Conservation (phyloP, 371 early-diverging fungal genomes). For the Umbelopsis sp. region DNA sequence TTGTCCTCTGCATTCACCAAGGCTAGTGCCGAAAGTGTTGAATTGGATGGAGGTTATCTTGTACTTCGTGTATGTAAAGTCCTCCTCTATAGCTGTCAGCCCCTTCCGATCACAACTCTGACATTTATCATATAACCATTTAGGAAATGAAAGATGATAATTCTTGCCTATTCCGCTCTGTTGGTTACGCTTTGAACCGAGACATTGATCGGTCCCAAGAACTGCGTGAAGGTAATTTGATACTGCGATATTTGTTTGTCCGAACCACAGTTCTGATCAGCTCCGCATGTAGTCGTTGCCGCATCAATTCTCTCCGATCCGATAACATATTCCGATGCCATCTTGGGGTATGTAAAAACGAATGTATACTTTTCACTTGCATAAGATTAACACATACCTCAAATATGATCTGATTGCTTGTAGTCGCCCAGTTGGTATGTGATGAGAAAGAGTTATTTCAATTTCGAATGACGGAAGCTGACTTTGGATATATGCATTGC, state of each 20-base stretch:
- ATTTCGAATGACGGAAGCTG: neutral
- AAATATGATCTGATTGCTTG: too few species aligned
- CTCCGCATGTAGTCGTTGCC: constrained; percentile 23
- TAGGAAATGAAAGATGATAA: constrained; percentile 59
- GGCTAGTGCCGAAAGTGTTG: constrained; percentile 13
- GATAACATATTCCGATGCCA: constrained; percentile 27
- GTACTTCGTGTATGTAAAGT: constrained; percentile 26
- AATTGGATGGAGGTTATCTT: constrained; percentile 26
- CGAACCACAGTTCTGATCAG: neutral
- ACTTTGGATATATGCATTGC: neutral
- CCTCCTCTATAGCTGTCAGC: neutral
- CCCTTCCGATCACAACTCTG: neutral
- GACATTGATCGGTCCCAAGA: constrained; percentile 28
- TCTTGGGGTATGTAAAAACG: constrained; percentile 21
- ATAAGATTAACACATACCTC: too few species aligned
- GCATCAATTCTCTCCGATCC: constrained; percentile 27
- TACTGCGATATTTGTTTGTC: too few species aligned
- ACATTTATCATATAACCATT: neutral
- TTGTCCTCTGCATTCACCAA: constrained; percentile 4
- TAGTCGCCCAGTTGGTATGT: constrained; percentile 24
- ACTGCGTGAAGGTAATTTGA: constrained; percentile 43
- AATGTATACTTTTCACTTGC: neutral
- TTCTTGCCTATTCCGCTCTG: constrained; percentile 57
- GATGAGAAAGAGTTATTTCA: constrained; percentile 29
- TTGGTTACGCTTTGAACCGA: constrained; percentile 50